Conservation (phyloP, 2,329 filamentous ascomycete genomes). For the Didymellaceae sp. region DNA sequence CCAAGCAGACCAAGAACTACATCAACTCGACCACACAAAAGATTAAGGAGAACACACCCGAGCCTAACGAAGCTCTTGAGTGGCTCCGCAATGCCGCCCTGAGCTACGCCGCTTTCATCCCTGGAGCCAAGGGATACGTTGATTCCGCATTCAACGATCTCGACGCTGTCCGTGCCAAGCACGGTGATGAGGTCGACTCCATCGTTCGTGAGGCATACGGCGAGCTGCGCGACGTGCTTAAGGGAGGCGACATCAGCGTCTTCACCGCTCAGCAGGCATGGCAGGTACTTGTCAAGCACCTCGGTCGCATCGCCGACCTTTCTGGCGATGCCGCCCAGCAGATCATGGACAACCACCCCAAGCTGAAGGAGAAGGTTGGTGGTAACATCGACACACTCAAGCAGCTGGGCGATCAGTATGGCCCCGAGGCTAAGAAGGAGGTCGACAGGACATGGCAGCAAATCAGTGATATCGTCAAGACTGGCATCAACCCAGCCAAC, state of each 20-base stretch:
- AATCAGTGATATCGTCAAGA: conserved; percentile 67
- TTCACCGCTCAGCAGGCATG: conserved; percentile 68
- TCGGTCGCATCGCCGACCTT: conserved; percentile 65
- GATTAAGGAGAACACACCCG: conserved; percentile 67
- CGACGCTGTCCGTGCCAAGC: conserved; percentile 70
- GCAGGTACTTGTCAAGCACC: conserved; percentile 67
- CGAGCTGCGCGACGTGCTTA: conserved; percentile 68
- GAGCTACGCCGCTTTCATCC: conserved; percentile 74
- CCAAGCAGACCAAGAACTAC: conserved; percentile 65
- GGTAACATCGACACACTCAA: conserved; percentile 72
- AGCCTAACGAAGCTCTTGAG: conserved; percentile 69
- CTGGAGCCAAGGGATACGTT: conserved; percentile 72
- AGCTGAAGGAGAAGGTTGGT: conserved; percentile 74
- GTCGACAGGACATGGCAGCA: conserved; percentile 74
- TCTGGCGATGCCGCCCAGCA: conserved; percentile 68
- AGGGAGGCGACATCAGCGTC: conserved; percentile 65
- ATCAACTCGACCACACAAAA: conserved; percentile 66
- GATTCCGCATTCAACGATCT: conserved; percentile 74
- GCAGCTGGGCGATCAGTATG: conserved; percentile 71
- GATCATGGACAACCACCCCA: conserved; percentile 75
- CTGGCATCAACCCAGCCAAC: conserved; percentile 65
- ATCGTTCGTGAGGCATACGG: conserved; percentile 72
- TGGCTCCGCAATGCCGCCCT: conserved; percentile 71
- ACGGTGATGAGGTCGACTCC: conserved; percentile 72
- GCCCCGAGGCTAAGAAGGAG: conserved; percentile 78